phyloP scores from a whole-genome alignment of 2,329 filamentous ascomycete species.

The Periconia macrospinosa region DNA sequence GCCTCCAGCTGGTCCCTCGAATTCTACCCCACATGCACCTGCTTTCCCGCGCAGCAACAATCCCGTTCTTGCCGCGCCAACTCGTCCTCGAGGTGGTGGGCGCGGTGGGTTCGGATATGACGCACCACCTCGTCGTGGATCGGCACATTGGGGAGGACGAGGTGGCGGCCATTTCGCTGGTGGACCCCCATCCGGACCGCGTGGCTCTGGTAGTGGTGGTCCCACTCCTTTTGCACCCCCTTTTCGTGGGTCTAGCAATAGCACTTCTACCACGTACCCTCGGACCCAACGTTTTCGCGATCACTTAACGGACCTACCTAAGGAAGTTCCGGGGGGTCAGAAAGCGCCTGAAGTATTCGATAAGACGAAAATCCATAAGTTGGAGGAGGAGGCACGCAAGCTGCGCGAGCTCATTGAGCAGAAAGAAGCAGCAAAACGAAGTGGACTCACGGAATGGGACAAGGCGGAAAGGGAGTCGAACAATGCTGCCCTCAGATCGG shows the following conservation, averaged over 20 bases:
- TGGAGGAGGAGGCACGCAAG: conserved; percentile 52
- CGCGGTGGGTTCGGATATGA: conserved; percentile 46
- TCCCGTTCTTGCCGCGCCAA: conserved; percentile 44
- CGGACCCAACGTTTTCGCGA: conserved; percentile 51
- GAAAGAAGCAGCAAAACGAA: conserved; percentile 49
- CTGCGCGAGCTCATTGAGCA: conserved; percentile 50
- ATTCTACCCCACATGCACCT: conserved; percentile 30
- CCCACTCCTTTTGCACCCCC: conserved; percentile 35
- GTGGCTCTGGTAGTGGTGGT: conserved; percentile 32
- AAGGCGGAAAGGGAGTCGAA: conserved; percentile 47
- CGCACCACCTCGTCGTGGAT: conserved; percentile 39
- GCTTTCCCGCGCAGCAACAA: conserved; percentile 38
- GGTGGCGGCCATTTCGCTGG: conserved; percentile 34
- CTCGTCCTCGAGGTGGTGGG: conserved; percentile 43
- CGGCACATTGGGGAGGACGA: conserved; percentile 33
- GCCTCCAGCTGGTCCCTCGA: conserved; percentile 43
- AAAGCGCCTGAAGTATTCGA: conserved; percentile 48
- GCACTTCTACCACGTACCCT: conserved; percentile 49
- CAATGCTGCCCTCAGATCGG: conserved; percentile 47
- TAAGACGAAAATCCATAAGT: conserved; percentile 45
- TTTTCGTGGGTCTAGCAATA: conserved; percentile 47
- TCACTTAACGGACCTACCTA: conserved; percentile 48
- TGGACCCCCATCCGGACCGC: conserved; percentile 39
- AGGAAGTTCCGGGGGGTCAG: conserved; percentile 48
- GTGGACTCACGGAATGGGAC: conserved; percentile 51